Conservation (phyloP, 495 filamentous ascomycete species). For the Neurospora pannonica region DNA sequence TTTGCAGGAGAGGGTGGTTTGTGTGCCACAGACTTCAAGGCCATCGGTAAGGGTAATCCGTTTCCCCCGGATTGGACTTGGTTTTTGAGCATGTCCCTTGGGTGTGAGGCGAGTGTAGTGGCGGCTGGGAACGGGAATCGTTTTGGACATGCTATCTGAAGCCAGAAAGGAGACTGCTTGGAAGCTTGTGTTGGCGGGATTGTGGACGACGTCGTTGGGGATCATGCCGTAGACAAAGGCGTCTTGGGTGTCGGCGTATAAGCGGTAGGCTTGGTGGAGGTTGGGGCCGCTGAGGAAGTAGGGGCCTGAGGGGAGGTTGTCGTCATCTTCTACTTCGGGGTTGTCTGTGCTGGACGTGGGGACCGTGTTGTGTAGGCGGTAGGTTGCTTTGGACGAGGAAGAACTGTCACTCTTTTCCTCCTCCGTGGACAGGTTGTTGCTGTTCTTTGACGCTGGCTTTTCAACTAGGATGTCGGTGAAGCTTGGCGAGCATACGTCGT, state of each 20-base stretch:
- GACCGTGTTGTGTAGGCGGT: background rate
- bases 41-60: slow-evolving; percentile 39
- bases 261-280: slow-evolving; percentile 8
- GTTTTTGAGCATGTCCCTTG: too few species aligned
- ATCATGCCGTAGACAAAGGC: slow-evolving; percentile 8
- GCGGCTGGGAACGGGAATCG: slow-evolving; percentile 33
- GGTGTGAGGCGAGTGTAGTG: slow-evolving; percentile 25
- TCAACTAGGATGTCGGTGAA: slow-evolving; percentile 44
- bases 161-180: background rate
- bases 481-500: slow-evolving; percentile 37
- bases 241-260: slow-evolving; percentile 9
- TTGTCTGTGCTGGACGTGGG: background rate
- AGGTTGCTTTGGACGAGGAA: background rate
- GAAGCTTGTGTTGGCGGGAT: background rate
- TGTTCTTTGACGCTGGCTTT: background rate
- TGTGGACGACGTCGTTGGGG: background rate
- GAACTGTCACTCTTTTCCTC: background rate
- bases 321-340: background rate
- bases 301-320: slow-evolving; percentile 7
- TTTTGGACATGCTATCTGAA: slow-evolving; percentile 1
- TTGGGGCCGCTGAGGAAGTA: slow-evolving; percentile 11
- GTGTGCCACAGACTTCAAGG: slow-evolving; percentile 33
- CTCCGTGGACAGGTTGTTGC: background rate
- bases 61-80: slow-evolving; percentile 6
- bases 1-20: slow-evolving; percentile 33